These are phyloP conservation scores for Pinus tabuliformis DNA, from an alignment of 75 land plant species.

Conservation along the genomic window DNA sequence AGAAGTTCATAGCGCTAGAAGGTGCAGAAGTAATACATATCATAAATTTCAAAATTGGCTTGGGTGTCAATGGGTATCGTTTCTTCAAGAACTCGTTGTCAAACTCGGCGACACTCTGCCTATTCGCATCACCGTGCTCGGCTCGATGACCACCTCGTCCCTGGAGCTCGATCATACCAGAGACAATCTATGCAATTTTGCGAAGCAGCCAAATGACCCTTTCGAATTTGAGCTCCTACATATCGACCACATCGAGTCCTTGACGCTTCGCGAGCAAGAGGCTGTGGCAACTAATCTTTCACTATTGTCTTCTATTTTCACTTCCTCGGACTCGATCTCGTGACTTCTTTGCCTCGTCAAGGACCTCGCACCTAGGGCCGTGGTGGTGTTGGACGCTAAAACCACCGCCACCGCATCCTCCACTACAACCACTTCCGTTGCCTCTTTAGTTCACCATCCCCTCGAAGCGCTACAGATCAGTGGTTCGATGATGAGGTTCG, in stretches of 20 bases:
- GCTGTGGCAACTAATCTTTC: conserved; percentile 50
- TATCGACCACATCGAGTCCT: conserved; percentile 29
- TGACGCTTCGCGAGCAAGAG: conserved; percentile 51
- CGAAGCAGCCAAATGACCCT: conserved; percentile 43
- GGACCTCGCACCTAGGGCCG: conserved; percentile 32
- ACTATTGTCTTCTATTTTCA: conserved; percentile 34
- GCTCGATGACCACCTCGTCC: conserved; percentile 17
- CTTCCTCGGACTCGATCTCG: conserved; percentile 2
- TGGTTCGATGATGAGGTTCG: too few relatives aligned
- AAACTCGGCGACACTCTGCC: conserved; percentile 17
- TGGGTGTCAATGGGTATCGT: conserved; percentile 91
- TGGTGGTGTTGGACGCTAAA: conserved; percentile 53
- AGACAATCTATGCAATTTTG: conserved; percentile 72
- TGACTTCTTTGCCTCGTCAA: conserved; percentile 33
- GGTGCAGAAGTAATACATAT: conserved; percentile 57
- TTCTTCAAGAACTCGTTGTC: conserved; percentile 64
- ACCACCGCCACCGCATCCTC: conserved; percentile 6
- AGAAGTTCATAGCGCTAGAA: conserved; percentile 36
- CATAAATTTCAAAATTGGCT: conserved; percentile 76
- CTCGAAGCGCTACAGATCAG: conserved; percentile 60
- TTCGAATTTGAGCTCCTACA: conserved; percentile 47
- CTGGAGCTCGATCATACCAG: conserved; percentile 39
- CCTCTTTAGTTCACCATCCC: conserved; percentile 42
- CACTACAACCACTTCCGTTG: conserved; percentile 9
- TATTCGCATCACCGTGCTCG: conserved; percentile 65